phyloP scores from a whole-genome alignment of 2,329 filamentous ascomycete species.

The Arthrobotrys megalospora region DNA sequence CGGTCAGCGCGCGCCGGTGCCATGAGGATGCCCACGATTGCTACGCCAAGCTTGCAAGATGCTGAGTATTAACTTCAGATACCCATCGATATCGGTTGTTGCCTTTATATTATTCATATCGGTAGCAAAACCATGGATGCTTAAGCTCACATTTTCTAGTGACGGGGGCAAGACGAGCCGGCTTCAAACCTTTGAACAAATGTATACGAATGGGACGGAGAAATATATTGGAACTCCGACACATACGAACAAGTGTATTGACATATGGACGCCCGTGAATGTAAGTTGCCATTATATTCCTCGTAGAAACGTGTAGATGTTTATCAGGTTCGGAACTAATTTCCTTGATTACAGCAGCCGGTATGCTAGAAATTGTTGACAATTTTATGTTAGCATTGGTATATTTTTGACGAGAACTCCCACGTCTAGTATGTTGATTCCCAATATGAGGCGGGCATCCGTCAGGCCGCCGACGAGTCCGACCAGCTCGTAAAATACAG shows the following conservation, averaged over 20 bases:
- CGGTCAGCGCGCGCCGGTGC: no score
- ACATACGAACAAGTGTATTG: slow-evolving; percentile 40
- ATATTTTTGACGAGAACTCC: no score
- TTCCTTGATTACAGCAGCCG: not conserved
- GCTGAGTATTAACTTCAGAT: not conserved
- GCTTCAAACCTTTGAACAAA: slow-evolving; percentile 31
- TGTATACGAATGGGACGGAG: slow-evolving; percentile 24
- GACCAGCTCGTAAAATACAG: slow-evolving; percentile 47
- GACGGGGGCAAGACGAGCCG: slow-evolving; percentile 7
- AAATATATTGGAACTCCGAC: slow-evolving; percentile 32
- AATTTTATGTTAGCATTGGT: no score
- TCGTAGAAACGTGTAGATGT: no score
- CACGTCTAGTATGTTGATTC: slow-evolving; percentile 20
- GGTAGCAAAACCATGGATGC: slow-evolving; percentile 29
- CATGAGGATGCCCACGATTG: not conserved
- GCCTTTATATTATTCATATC: not conserved
- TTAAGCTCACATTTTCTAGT: slow-evolving; percentile 34
- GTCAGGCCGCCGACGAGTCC: slow-evolving; percentile 36
- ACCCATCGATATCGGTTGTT: not conserved
- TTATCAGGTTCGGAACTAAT: not conserved
- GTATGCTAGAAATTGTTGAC: slow-evolving; percentile 28
- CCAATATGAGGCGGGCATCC: slow-evolving; percentile 31
- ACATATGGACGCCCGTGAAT: slow-evolving; percentile 46
- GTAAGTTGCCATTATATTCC: slow-evolving; percentile 25
- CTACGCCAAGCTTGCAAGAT: not conserved